Base-by-base conservation (phyloP, 1,284 basidiomycete genomes). In the Bjerkandera adusta region DNA sequence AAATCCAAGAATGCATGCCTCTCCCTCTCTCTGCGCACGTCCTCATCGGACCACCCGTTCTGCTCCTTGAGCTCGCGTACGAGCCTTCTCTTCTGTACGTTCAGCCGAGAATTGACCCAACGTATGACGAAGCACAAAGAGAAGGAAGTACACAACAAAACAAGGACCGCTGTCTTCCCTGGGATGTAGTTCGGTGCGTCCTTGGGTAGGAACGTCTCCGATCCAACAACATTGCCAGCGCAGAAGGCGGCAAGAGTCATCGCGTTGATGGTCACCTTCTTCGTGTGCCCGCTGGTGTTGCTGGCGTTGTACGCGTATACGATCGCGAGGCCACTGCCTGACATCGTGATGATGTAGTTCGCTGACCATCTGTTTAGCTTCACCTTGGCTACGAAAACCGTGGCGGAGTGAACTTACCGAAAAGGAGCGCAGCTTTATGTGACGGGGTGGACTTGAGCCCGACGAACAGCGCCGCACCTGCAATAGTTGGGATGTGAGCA, bases 231-330 rank as follows among this genome's bases (percentile, higher is more conserved):
- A 53, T 85, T 84, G 1, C 78, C 77, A 8, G 80, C 53, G 41
- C 71, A 74, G 61, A 85, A 85, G 0, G 76, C 66, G 1, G 73
- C 67, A 1, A 85, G 64, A 1, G 81, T 84, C 66, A 83, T 66
- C 1, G 79, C 76, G 53, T 85, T 84, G 45, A 83, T 69, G 1
- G 79, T 81, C 47, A 68, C 70, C 66, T 85, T 86, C 69, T 86
- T 85, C 2, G 81, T 85, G 45, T 81, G 76, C 2, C 83, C 83
- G 36, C 75, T 74, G 0, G 77, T 83, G 57, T 86, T 85, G 40
- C 76, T 78, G 1, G 81, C 80, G 46, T 83, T 83, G 56, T 81
- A 85, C 0, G 80, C 78, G 53, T 83, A 86, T 15, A 86, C 70
- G 0, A 76, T 74, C 0, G 81, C 75, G 2, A 85, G 63, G 0